Percentiles rank a stretch among this genome's conserved stretches.
These are phyloP conservation scores for Wickerhamiella occidentalis DNA, from an alignment of 805 yeast genomes.

Conservation along the genomic window DNA sequence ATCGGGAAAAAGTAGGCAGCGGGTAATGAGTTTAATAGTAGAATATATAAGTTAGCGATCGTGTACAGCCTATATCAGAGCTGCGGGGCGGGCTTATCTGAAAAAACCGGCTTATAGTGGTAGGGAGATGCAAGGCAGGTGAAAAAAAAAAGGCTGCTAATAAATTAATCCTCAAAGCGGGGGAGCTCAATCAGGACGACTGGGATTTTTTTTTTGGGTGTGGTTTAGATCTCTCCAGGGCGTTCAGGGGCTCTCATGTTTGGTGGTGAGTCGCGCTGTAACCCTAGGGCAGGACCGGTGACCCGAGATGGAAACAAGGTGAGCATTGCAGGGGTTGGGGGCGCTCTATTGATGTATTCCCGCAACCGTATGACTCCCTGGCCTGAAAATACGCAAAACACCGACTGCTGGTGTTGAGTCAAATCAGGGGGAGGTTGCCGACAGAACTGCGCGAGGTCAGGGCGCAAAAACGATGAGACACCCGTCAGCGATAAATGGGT, in stretches of 20 bases:
- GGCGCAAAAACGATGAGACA: conserved; percentile 64
- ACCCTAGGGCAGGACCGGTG: not conserved
- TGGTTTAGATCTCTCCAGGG: not conserved
- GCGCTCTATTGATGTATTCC: conserved; percentile 40
- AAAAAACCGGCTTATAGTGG: too few species aligned
- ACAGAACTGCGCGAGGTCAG: conserved; percentile 76
- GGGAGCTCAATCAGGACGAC: not conserved
- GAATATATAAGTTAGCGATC: too few species aligned
- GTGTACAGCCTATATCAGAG: too few species aligned
- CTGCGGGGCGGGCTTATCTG: too few species aligned
- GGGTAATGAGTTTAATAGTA: too few species aligned
- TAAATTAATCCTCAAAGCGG: not conserved
- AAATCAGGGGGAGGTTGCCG: conserved; percentile 90
- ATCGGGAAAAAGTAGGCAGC: too few species aligned
- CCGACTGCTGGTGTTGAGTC: conserved; percentile 67
- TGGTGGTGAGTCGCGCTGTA: not conserved
- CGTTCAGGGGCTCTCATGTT: conserved; percentile 1
- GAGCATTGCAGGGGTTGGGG: not conserved
- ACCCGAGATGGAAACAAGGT: not conserved
- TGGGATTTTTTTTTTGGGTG: too few species aligned
- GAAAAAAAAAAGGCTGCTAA: not conserved
- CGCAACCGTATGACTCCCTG: conserved; percentile 71
- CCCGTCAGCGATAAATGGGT: conserved; percentile 92
- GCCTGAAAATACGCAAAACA: conserved; percentile 90
- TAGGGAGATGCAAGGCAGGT: not conserved